Evolutionary conservation across 331 rosid species (phyloP).

Genomic region (Malus hybrid): DNA sequence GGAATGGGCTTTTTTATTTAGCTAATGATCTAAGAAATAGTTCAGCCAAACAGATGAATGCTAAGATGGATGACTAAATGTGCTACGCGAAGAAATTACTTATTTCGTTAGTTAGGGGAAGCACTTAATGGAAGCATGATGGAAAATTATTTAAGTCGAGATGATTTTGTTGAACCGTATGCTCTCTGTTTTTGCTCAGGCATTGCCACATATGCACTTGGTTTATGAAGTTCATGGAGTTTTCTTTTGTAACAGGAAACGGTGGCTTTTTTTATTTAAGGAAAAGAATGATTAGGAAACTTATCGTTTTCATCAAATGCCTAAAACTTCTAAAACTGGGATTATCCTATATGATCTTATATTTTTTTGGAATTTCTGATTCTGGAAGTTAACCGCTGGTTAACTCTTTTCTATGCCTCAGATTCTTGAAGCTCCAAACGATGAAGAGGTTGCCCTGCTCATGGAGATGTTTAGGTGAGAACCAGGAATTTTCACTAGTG

Average conservation of each 20-base stretch:
- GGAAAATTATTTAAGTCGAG: neutral
- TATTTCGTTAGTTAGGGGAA: neutral
- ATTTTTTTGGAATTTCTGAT: slow-evolving; percentile 36
- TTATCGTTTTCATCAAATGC: neutral
- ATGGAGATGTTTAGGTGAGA: slow-evolving; percentile 92
- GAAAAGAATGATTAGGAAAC: neutral
- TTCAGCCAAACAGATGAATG: neutral
- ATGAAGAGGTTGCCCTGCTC: slow-evolving; percentile 94
- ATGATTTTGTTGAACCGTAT: neutral
- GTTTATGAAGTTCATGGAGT: neutral
- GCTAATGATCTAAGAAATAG: neutral
- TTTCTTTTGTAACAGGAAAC: neutral
- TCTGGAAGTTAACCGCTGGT: slow-evolving; percentile 52
- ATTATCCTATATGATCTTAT: slow-evolving; percentile 17
- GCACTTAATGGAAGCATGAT: neutral
- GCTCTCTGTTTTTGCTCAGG: neutral
- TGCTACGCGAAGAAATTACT: neutral
- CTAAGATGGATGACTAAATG: neutral
- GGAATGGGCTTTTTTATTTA: neutral
- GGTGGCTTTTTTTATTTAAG: neutral
- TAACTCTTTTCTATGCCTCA: slow-evolving; percentile 64
- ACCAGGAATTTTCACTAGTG: slow-evolving; percentile 15
- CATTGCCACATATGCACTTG: neutral
- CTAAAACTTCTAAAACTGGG: neutral
- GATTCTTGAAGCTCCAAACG: slow-evolving; percentile 89